Evolutionary conservation across 140 eudicot genomes (phyloP), one percentile per base, ranked within the genome.

Genomic region (Oenanthe javanica): DNA sequence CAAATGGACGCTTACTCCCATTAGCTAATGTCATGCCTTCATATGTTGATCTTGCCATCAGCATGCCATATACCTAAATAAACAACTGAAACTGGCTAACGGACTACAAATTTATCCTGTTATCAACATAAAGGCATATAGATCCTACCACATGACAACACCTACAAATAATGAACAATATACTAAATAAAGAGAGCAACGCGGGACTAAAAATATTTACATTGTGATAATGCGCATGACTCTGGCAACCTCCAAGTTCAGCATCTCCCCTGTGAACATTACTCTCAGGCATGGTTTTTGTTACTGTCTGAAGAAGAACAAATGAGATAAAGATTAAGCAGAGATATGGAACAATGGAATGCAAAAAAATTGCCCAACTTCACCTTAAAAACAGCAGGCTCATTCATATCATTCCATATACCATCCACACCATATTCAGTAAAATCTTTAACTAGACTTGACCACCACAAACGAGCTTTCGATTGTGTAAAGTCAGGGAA

Each of bases 361-460:
- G 27, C 48, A 8, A 75, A 49, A 25, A 75, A 75, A 2, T 48
- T 75, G 50, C 12, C n/a, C 9, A 79, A 74, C 2, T 47, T 84
- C 48, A 94, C 98, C 95, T 90, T 90, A 77, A 92, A 90, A 10
- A 94, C 87, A 59, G 96, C 92, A 11, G 99, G 99, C 86, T 94
- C 99, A 40, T 94, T 94, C 99, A 94, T 94, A 81, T 94, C 99
- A 81, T 94, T 92, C 99, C 99, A 94, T 86, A 92, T 89, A 79
- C 99, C 99, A 89, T 92, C 99, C 73, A 94, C 97, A 19, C 99
- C 97, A 49, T 90, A 88, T 46, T 88, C 79, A 74, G 87, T 72
- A 84, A 90, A 92, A 47, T 87, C 97, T 84, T 87, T 92, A 52
- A 94, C 99, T 79, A 94, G 80, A 79, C 84, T 81, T 61, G 97